Conservation (phyloP, 441 rosid species). For the Biscutella laevigata region DNA sequence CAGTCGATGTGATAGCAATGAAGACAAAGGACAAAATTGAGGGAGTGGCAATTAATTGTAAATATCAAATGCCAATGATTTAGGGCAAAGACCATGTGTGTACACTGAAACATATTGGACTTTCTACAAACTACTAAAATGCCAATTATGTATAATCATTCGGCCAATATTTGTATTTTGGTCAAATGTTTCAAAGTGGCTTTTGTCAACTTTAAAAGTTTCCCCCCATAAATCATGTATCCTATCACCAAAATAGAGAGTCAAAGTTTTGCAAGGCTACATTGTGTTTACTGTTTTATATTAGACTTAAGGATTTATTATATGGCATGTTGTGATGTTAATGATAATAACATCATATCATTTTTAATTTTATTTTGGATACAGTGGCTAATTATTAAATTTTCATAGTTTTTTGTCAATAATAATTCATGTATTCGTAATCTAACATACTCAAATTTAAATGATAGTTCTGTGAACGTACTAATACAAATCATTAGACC, state of each 20-base stretch:
- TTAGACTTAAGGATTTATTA: no score
- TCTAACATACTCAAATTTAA: no score
- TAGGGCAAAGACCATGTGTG: slow-evolving; percentile 22
- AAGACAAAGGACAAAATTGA: slow-evolving; percentile 16
- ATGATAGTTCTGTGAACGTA: no score
- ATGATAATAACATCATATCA: no score
- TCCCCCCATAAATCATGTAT: slow-evolving; percentile 18
- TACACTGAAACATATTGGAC: slow-evolving; percentile 18
- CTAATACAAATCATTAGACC: no score
- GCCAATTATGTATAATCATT: slow-evolving; percentile 11
- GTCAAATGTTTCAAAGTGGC: slow-evolving; percentile 23
- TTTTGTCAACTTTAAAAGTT: slow-evolving; percentile 23
- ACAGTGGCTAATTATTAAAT: no score
- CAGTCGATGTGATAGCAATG: slow-evolving; percentile 18
- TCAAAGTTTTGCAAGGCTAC: no score
- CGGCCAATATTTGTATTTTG: slow-evolving; percentile 6
- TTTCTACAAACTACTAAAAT: slow-evolving; percentile 5
- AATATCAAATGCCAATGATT: slow-evolving; percentile 25
- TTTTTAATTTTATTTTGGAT: no score
- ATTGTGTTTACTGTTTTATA: no score
- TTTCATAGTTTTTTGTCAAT: no score
- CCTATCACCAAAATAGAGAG: slow-evolving; percentile 24
- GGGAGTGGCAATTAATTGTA: slow-evolving; percentile 7
- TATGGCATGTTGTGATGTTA: no score
- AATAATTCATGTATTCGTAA: no score